These are phyloP conservation scores for Suillus tomentosus DNA, from an alignment of 768 basidiomycete species.

Conservation along the genomic window DNA sequence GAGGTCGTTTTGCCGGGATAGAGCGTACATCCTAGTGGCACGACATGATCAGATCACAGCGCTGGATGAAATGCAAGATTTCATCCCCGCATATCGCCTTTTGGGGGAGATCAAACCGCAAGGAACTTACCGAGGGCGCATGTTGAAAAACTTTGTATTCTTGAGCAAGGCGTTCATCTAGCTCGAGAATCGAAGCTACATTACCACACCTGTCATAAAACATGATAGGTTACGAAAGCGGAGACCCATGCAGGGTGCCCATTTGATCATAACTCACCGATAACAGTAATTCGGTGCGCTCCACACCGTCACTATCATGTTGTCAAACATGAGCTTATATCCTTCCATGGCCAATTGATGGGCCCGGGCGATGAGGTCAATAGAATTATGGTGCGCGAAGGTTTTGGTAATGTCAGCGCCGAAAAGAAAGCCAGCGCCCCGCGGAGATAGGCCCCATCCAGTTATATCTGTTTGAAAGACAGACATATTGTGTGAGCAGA, in stretches of 20 bases:
- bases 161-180: constrained; percentile 91
- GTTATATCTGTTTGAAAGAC: constrained; percentile 61
- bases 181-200: constrained; percentile 90
- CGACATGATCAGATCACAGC: constrained; percentile 13
- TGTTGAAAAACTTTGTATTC: constrained; percentile 96
- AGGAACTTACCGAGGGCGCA: constrained; percentile 72
- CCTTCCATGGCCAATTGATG: constrained; percentile 99
- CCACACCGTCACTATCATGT: constrained; percentile 96
- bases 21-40: constrained; percentile 70
- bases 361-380: constrained; percentile 94
- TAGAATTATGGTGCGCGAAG: constrained; percentile 89
- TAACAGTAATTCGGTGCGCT: constrained; percentile 99
- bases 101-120: constrained; percentile 3
- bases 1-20: constrained; percentile 81
- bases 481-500: constrained; percentile 24
- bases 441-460: constrained; percentile 97
- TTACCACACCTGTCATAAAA: constrained; percentile 77
- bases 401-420: constrained; percentile 88
- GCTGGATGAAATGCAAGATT: constrained; percentile 11
- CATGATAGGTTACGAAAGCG: constrained; percentile 21
- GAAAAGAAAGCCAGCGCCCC: constrained; percentile 95
- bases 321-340: constrained; percentile 96
- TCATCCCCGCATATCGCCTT: constrained; percentile 17
- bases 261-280: constrained; percentile 54
- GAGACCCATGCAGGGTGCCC: constrained; percentile 19